Base-by-base conservation (phyloP, 495 filamentous ascomycete genomes). In the Hypomontagnella monticulosa region DNA sequence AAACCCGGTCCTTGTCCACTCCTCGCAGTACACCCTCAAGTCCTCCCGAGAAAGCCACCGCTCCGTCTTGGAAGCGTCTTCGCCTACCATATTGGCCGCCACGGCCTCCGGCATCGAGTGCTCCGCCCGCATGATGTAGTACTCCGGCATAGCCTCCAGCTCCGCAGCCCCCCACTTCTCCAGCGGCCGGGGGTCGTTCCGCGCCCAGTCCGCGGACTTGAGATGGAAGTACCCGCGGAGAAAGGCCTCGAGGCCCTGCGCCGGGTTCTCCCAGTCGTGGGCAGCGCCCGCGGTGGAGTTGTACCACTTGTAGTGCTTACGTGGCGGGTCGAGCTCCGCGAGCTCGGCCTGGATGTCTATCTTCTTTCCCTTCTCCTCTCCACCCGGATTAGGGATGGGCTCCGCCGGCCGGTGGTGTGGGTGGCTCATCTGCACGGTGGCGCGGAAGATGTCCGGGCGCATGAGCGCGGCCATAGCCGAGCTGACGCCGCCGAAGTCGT, bases 281-380 rank as follows among this genome's bases (percentile, higher is more conserved):
- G 80, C 84, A 1, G 87, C 87, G 2, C 73, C 50, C 0, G 78
- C 53, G 14, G 83, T 86, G 0, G 85, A 87, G 68, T 90, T 89
- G 72, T 90, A 89, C 83, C 82, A 87, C 69, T 87, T 88, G 76
- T 91, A 91, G 62, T 91, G 86, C 61, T 90, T 90, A 36, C 85
- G 71, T 3, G 85, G 83, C 30, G 76, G 73, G 2, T 78, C 69
- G 6, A 85, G 76, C 20, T 73, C 65, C 7, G 82, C 83, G 7
- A 91, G 78, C 15, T 83, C 82, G 36, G 78, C 77, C 47, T 87
- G 83, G 10, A 90, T 81, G 57, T 87, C 83, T 10, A 67, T 20
- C 42, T 70, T 67, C 9, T 58, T 57, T 12, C 12, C 38, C 48
- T 46, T 48, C 5, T 33, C 37, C 0, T 54, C n/a, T 30, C 30